These are phyloP conservation scores for Castanea mollissima DNA, from an alignment of 306 rosid species.

Conservation along the genomic window DNA sequence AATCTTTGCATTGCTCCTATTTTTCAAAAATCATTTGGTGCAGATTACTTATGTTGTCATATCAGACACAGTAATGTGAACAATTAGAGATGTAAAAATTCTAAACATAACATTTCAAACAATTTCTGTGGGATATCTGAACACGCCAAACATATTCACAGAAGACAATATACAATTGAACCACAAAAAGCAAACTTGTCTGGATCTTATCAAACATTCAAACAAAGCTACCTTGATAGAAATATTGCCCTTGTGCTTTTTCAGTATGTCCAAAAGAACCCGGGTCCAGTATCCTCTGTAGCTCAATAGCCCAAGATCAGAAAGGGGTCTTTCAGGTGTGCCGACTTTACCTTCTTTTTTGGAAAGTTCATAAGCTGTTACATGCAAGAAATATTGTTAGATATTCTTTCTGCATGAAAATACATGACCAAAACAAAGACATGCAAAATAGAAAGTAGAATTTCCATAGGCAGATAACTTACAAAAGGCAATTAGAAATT, in stretches of 20 bases:
- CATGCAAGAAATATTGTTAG: constrained; percentile 31
- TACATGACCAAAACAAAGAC: constrained; percentile 5
- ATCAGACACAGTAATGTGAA: background rate
- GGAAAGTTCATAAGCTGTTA: constrained; percentile 93
- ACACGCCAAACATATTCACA: background rate
- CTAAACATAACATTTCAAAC: background rate
- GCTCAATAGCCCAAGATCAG: constrained; percentile 93
- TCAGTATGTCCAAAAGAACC: constrained; percentile 89
- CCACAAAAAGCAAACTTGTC: background rate
- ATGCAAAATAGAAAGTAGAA: background rate
- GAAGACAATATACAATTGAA: background rate
- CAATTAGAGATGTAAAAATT: background rate
- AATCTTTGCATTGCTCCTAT: background rate
- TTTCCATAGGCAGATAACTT: constrained; percentile 32
- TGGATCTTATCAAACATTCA: background rate
- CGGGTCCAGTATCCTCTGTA: constrained; percentile 99
- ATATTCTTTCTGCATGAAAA: background rate
- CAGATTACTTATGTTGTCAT: background rate
- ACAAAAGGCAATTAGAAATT: constrained; percentile 97
- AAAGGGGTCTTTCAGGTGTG: constrained; percentile 98
- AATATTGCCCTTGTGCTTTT: constrained; percentile 94
- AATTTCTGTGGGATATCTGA: background rate
- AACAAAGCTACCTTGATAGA: constrained; percentile 71
- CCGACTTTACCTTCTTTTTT: constrained; percentile 98
- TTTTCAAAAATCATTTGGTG: background rate